Evolutionary conservation across 2,329 filamentous ascomycete genomes (phyloP), one percentile per base, ranked within the genome.

Genomic region (Ascochyta fabae): DNA sequence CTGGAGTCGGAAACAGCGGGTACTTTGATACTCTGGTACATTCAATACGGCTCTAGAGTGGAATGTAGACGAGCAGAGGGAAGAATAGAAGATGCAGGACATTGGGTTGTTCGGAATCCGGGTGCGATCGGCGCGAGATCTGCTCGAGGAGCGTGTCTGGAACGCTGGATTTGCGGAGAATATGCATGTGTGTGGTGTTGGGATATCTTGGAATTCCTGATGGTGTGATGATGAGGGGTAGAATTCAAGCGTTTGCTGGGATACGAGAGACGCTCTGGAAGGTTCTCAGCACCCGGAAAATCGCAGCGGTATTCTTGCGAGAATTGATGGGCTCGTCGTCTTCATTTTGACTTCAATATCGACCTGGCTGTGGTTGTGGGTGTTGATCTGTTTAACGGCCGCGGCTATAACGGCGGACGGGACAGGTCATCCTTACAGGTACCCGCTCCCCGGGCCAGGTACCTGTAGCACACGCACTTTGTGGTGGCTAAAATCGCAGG

Each of bases 111-210:
- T 48, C 49, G 45, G 45, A 43, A 48, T 10, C 55, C 62, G 62
- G 62, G 53, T 56, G 53, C 16, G 64, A 68, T 68, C 65, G 64
- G 64, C 65, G 45, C 31, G 36, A 52, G 62, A 67, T 68, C 60
- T 61, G 62, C 64, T 50, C 52, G 61, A 34, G 63, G 61, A 64
- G 61, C 48, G 58, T 53, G 65, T 65, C 65, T 68, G 56, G 65
- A 67, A 55, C 46, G 27, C 15, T 46, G 41, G 53, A 55, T 42
- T 29, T 45, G 59, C 64, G 64, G 64, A 68, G 64, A 66, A 59
- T 64, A 60, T 52, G 53, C 53, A 55, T 45, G 46, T 40, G 46
- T 46, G 41, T 39, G 35, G 35, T 49, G 35, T 50, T 41, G 47
- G 41, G 40, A 56, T 27, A 41, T 36, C 33, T 27, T 47, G 43